Evolutionary conservation across 495 filamentous ascomycete genomes (phyloP).

Genomic region (Hypoxylon intermedium): DNA sequence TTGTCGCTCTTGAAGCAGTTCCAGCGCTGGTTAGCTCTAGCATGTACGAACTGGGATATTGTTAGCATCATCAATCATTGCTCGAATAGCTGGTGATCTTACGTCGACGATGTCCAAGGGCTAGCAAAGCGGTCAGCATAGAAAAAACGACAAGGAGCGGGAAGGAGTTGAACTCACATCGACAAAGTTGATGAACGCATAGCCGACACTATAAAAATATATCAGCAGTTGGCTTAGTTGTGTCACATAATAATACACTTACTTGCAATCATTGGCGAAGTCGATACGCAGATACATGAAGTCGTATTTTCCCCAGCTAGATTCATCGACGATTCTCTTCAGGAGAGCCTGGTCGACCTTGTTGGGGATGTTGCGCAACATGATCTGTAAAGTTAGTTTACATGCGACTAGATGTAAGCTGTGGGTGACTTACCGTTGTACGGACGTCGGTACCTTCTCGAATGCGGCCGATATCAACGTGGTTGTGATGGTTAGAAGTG

Average conservation of each 20-base stretch:
- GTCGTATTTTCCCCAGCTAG: conserved; percentile 81
- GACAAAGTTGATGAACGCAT: conserved; percentile 96
- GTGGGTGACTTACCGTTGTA: conserved; percentile 66
- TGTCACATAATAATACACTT: conserved; percentile 42
- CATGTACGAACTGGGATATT: conserved; percentile 71
- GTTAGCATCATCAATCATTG: conserved; percentile 41
- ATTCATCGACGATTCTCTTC: conserved; percentile 79
- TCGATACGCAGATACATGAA: conserved; percentile 97
- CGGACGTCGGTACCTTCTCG: conserved; percentile 71
- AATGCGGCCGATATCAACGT: conserved; percentile 71
- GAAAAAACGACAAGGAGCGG: not conserved
- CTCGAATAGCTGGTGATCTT: conserved; percentile 32
- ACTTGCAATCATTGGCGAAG: conserved; percentile 91
- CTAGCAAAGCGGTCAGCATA: conserved; percentile 52
- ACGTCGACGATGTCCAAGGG: conserved; percentile 77
- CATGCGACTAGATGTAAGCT: conserved; percentile 12
- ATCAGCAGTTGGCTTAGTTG: conserved; percentile 39
- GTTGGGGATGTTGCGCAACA: conserved; percentile 96
- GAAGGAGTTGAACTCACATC: conserved; percentile 62
- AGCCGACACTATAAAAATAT: conserved; percentile 75
- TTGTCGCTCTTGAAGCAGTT: conserved; percentile 85
- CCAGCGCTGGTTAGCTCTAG: conserved; percentile 76
- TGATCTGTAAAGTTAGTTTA: conserved; percentile 65
- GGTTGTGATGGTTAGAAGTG: conserved; percentile 63
- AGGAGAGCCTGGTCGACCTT: conserved; percentile 82